Conservation (phyloP, 768 basidiomycete species). For the Hirschioporus abietinus region DNA sequence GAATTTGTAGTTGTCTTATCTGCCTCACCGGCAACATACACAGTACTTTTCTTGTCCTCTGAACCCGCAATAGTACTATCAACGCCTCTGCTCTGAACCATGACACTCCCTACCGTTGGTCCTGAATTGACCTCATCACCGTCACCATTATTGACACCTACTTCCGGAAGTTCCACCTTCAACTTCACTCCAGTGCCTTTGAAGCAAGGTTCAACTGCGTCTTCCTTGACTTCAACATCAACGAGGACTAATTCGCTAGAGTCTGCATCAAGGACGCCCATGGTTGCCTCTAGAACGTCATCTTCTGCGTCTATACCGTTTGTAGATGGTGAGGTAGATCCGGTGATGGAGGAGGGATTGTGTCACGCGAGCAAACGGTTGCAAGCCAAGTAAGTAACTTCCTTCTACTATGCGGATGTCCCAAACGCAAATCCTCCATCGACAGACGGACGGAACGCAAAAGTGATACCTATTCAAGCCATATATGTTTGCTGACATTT, state of each 20-base stretch:
- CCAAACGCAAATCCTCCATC: conserved; percentile 18
- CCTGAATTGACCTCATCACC: conserved; percentile 2
- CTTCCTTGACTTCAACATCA: not conserved
- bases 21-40: not conserved
- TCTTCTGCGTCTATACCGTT: conserved; percentile 30
- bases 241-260: not conserved
- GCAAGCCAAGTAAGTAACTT: conserved; percentile 62
- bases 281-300: conserved; percentile 11
- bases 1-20: not conserved
- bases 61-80: not conserved
- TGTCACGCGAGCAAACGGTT: conserved; percentile 50
- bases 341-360: conserved; percentile 53
- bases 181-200: not conserved
- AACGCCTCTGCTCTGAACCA: not conserved
- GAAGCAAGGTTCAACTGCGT: not conserved
- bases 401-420: conserved; percentile 17
- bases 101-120: not conserved
- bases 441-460: conserved; percentile 19
- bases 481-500: conserved; percentile 26
- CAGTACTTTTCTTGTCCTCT: not conserved
- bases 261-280: not conserved
- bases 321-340: conserved; percentile 33
- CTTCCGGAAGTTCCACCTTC: not conserved
- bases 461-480: conserved; percentile 18
- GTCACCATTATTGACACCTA: not conserved